Base-by-base conservation (phyloP, 495 filamentous ascomycete genomes). In the Chlorociboria aeruginascens region DNA sequence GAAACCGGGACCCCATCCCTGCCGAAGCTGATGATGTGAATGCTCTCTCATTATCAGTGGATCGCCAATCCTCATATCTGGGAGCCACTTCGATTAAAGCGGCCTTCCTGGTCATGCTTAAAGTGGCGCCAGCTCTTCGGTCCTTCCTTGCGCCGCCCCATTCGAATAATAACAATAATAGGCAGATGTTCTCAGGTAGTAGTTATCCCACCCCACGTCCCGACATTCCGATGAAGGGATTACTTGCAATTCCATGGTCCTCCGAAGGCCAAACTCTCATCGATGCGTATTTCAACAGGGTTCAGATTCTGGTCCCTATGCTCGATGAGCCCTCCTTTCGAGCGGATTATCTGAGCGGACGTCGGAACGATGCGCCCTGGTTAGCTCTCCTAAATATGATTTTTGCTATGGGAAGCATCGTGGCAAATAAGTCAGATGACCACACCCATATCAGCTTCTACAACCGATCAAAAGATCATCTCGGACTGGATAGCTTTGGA, bases 61-160 rank as follows among this genome's bases (percentile, higher is more conserved):
- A 82, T 55, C 71, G 77, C 8, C 76, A 82, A 48, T 78, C 82
- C 8, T 89, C 85, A 8, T 90, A 89, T 54, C 69, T 90, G 1
- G 85, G 85, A 7, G 78, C 84, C n/a, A 87, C 83, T 0, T 90
- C 85, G 14, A 83, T 90, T 54, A 83, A 83, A 54, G 84, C 85
- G 0, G 83, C 82, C 8, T 70, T 90, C 17, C 82, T 86, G 63
- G 85, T 88, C 43, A 88, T 90, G 63, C 74, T 86, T 50, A 83
- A 79, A 67, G 75, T 84, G 31, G 81, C 82, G 45, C 85, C 85
- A 4, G 72, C 70, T 17, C 71, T 80, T 16, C 61, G 75, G 32
- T 67, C 70, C 13, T 78, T 77, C 12, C 76, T 86, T 43, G 64
- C 73, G 17, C 65, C 71, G 49, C 20, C 20, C 20, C 4, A 25